Conservation (phyloP, 1,139 yeast genomes). For the Blastobotrys petasosporus region DNA sequence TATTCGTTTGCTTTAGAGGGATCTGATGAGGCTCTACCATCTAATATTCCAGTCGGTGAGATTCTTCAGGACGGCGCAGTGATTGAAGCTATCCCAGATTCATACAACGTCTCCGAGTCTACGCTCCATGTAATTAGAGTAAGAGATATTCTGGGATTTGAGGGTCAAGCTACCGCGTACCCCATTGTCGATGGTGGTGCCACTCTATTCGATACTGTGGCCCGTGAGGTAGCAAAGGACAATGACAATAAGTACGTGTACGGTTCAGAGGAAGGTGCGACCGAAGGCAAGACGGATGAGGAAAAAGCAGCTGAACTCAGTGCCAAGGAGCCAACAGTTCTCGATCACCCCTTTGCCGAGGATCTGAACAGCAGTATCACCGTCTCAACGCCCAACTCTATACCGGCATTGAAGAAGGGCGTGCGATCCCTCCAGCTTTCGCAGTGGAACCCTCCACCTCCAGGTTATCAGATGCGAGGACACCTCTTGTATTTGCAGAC, state of each 20-base stretch:
- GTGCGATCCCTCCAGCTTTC: constrained; percentile 59
- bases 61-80: constrained; percentile 28
- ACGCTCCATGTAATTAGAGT: constrained; percentile 43
- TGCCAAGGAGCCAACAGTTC: constrained; percentile 19
- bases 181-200: constrained; percentile 36
- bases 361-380: constrained; percentile 1
- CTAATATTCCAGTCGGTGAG: constrained; percentile 27
- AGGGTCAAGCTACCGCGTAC: constrained; percentile 28
- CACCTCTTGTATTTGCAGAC: constrained; percentile 72
- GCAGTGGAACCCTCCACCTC: constrained; percentile 78
- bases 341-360: constrained; percentile 20
- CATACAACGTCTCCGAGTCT: constrained; percentile 44
- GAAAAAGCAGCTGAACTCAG: constrained; percentile 9
- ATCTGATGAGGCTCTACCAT: constrained; percentile 27
- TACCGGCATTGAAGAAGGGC: constrained; percentile 20
- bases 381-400: neutral
- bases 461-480: constrained; percentile 54
- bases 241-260: constrained; percentile 24
- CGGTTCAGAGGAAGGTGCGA: constrained; percentile 8
- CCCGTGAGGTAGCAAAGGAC: constrained; percentile 17
- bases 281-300: constrained; percentile 12
- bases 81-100: constrained; percentile 37
- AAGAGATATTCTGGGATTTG: constrained; percentile 44
- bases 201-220: constrained; percentile 35
- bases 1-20: constrained; percentile 46